A percentile compares a stretch with the other conserved stretches of the same genome.
These are phyloP conservation scores for Protomyces lactucae-debilis DNA, from an alignment of 1,139 yeast genomes.

Conservation along the genomic window DNA sequence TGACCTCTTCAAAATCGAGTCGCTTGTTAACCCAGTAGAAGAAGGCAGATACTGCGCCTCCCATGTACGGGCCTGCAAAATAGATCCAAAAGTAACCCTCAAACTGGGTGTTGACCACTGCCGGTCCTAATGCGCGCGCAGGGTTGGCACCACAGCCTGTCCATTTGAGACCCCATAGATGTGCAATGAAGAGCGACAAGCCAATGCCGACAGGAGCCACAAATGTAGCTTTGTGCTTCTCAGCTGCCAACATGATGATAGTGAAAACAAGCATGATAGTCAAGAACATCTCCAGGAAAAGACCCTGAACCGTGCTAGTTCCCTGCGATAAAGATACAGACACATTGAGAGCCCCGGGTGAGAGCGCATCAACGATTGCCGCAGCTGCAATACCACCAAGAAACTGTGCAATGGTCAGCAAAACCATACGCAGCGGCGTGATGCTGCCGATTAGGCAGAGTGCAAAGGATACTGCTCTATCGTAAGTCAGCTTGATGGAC, in stretches of 20 bases:
- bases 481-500: not conserved
- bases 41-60: slow-evolving; percentile 19
- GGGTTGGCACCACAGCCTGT: slow-evolving; percentile 86
- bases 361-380: slow-evolving; percentile 48
- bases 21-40: slow-evolving; percentile 17
- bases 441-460: slow-evolving; percentile 67
- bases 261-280: slow-evolving; percentile 68
- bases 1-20: slow-evolving; percentile 20
- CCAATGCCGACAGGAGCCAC: slow-evolving; percentile 36
- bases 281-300: slow-evolving; percentile 70
- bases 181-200: slow-evolving; percentile 77
- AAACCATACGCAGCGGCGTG: slow-evolving; percentile 63
- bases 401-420: slow-evolving; percentile 64
- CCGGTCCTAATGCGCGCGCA: slow-evolving; percentile 83
- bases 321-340: not conserved
- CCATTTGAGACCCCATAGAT: slow-evolving; percentile 79
- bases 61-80: slow-evolving; percentile 42
- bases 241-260: slow-evolving; percentile 79
- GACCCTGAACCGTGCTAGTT: slow-evolving; percentile 56
- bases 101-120: slow-evolving; percentile 64
- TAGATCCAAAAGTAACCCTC: slow-evolving; percentile 86
- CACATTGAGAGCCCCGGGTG: slow-evolving; percentile 14
- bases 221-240: slow-evolving; percentile 47
- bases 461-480: slow-evolving; percentile 37
- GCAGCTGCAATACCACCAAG: slow-evolving; percentile 91